A percentile compares a stretch with the other conserved stretches of the same genome.
Evolutionary conservation across 768 basidiomycete species (phyloP).

Genomic region (Boletus pseudopeckii): DNA sequence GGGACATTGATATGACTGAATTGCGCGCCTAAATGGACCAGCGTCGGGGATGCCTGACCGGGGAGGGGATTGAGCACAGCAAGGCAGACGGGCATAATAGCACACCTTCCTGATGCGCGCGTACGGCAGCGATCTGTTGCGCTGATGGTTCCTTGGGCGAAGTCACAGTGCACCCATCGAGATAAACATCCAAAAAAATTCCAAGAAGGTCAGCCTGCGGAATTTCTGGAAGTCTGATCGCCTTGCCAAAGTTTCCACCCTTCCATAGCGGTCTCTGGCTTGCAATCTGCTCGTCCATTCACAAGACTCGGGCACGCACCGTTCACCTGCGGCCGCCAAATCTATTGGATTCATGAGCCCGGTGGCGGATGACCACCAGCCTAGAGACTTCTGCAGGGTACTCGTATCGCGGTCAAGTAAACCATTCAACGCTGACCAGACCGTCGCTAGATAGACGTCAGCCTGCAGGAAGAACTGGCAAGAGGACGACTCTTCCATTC

Average conservation of each 20-base stretch:
- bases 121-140: slow-evolving; percentile 11
- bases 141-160: slow-evolving; percentile 22
- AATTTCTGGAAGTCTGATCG: slow-evolving; percentile 16
- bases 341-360: slow-evolving; percentile 3
- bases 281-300: neutral
- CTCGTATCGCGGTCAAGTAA: slow-evolving; percentile 1
- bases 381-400: neutral
- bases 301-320: slow-evolving; percentile 2
- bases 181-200: slow-evolving; percentile 17
- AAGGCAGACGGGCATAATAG: neutral
- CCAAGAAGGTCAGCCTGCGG: slow-evolving; percentile 9
- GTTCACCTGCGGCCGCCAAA: neutral
- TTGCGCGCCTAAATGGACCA: neutral
- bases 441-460: slow-evolving; percentile 8
- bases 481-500: slow-evolving; percentile 19
- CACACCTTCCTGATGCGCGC: neutral
- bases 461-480: slow-evolving; percentile 1
- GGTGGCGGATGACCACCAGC: slow-evolving; percentile 20
- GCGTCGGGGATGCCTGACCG: neutral
- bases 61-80: neutral
- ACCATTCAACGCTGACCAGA: neutral
- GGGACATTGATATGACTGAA: neutral
- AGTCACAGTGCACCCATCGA: slow-evolving; percentile 12
- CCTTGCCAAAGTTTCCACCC: slow-evolving; percentile 2
- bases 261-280: neutral